Conservation (phyloP, 2,329 filamentous ascomycete species). For the Talaromyces sp. region DNA sequence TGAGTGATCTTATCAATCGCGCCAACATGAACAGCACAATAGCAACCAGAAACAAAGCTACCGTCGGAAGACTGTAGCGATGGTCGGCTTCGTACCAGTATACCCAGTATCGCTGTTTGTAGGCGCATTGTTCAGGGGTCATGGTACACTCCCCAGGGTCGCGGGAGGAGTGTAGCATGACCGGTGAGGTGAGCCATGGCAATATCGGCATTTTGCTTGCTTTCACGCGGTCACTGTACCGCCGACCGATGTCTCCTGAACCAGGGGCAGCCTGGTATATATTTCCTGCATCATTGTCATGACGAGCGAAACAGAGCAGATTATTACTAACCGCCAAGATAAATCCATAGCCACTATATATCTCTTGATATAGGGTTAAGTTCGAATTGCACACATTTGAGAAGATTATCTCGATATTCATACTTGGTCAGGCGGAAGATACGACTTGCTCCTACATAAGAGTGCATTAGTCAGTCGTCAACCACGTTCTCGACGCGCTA, state of each 20-base stretch:
- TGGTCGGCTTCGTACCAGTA: conserved; percentile 47
- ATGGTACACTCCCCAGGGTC: conserved; percentile 22
- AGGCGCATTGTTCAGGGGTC: conserved; percentile 28
- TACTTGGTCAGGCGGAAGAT: neutral
- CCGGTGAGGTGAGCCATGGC: conserved; percentile 26
- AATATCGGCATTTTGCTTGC: conserved; percentile 13
- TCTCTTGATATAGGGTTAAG: neutral
- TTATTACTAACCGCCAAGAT: neutral
- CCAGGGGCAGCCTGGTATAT: neutral
- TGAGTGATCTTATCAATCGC: conserved; percentile 27
- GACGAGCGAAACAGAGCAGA: conserved; percentile 5
- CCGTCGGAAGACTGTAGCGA: conserved; percentile 48
- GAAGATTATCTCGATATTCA: neutral
- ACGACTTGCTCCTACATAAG: neutral
- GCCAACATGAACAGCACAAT: conserved; percentile 47
- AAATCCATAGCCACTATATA: neutral
- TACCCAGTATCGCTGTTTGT: conserved; percentile 23
- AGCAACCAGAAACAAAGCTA: conserved; percentile 49
- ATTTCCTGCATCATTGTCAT: neutral
- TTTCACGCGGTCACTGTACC: neutral
- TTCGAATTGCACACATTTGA: neutral
- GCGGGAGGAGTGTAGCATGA: conserved; percentile 26
- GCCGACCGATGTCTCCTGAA: neutral
- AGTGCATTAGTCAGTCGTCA: neutral
- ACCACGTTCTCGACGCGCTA: neutral